Conservation (phyloP, 1,284 basidiomycete species). For the Rhodotorula glutinis region DNA sequence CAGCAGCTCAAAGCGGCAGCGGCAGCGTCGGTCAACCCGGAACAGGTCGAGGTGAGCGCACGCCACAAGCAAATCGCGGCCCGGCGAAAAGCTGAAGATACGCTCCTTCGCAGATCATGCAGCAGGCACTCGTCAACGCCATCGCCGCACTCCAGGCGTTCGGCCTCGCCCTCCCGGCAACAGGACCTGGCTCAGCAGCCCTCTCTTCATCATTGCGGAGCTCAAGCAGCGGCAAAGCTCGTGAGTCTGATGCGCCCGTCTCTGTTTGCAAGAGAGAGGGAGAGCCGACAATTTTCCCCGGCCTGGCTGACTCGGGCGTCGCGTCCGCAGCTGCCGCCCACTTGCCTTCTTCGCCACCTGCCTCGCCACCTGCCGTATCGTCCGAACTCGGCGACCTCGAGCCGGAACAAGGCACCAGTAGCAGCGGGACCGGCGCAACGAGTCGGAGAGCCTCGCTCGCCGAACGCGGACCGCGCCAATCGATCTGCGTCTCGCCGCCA, state of each 20-base stretch:
- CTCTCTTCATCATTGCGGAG: neutral
- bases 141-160: slow-evolving; percentile 27
- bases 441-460: slow-evolving; percentile 13
- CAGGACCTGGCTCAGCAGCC: neutral
- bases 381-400: neutral
- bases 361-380: neutral
- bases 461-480: slow-evolving; percentile 3
- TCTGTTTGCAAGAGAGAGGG: no score
- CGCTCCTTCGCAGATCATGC: slow-evolving; percentile 15
- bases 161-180: slow-evolving; percentile 7
- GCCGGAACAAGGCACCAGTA: neutral
- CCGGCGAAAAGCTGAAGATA: neutral
- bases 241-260: no score
- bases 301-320: no score
- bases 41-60: slow-evolving; percentile 24
- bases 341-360: neutral
- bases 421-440: neutral
- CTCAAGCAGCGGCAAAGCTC: neutral
- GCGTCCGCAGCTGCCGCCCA: neutral
- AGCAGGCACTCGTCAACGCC: slow-evolving; percentile 14
- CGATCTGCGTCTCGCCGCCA: slow-evolving; percentile 11
- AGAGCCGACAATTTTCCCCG: neutral
- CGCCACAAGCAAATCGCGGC: neutral
- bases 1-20: no score
- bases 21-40: slow-evolving; percentile 2